These are phyloP conservation scores for Tirmania nivea DNA, from an alignment of 495 filamentous ascomycete species.

Conservation along the genomic window DNA sequence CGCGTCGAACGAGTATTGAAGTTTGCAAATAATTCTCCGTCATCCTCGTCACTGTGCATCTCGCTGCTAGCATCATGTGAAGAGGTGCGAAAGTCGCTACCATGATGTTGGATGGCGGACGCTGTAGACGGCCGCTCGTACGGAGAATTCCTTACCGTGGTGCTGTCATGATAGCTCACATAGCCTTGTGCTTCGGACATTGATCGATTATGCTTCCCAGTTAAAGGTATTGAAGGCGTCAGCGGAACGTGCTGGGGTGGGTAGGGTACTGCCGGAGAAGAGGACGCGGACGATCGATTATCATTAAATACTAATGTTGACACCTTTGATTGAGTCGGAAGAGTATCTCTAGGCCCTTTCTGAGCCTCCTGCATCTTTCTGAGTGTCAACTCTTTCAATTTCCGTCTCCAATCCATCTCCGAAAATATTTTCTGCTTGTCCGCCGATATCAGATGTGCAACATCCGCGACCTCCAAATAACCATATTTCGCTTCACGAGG, in stretches of 20 bases:
- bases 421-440: slow-evolving; percentile 59
- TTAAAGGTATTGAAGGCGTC: slow-evolving; percentile 22
- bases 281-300: slow-evolving; percentile 29
- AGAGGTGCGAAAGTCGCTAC: background rate
- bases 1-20: background rate
- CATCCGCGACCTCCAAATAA: slow-evolving; percentile 74
- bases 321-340: slow-evolving; percentile 24
- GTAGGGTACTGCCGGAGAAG: slow-evolving; percentile 21
- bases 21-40: background rate
- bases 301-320: slow-evolving; percentile 36
- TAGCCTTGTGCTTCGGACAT: slow-evolving; percentile 31
- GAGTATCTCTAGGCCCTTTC: slow-evolving; percentile 35
- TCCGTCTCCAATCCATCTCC: slow-evolving; percentile 74
- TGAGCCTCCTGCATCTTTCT: slow-evolving; percentile 27
- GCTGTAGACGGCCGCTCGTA: background rate
- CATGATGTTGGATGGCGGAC: background rate
- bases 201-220: slow-evolving; percentile 29
- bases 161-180: slow-evolving; percentile 6
- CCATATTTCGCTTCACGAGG: slow-evolving; percentile 65
- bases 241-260: slow-evolving; percentile 18
- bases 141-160: background rate
- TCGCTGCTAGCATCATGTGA: background rate
- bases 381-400: slow-evolving; percentile 77
- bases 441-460: slow-evolving; percentile 52
- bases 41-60: background rate